Base-by-base conservation (phyloP, 768 basidiomycete genomes). In the Leccinum longicurvipes region DNA sequence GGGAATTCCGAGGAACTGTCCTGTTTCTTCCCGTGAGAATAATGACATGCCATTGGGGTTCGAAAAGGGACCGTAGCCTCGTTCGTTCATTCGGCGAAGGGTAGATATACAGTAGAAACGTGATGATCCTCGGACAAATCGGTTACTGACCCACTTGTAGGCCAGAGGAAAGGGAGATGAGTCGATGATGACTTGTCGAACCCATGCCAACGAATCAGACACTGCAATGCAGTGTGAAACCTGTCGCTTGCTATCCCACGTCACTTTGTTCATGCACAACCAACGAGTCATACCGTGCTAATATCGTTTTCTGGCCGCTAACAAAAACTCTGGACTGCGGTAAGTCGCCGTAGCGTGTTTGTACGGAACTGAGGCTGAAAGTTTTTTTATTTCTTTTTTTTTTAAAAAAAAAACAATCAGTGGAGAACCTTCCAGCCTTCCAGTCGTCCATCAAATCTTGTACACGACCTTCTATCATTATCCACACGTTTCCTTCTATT, bases 181-280 rank as follows among this genome's bases (percentile, higher is more conserved):
- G 34, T 36, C 17, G 17, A 39, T 39, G n/a, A 9, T 36, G 36
- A 19, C 19, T 41, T 19, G n/a, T 39, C n/a, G 36, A 41, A 41
- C 19, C 19, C 19, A 10, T 41, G 19, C 11, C 39, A 10, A 12
- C 3, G 11, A 29, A 29, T 29, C 28, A 31, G 12, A 32, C 14
- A 19, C 19, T 10, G n/a, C 19, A 41, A 11, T 41, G 39, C 39
- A 15, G 42, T 44, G 21, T 15, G 42, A 59, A 46, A 39, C 25
- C 31, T 19, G 44, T 44, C 3, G 12, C 36, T 42, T 29, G 14
- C 8, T 21, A 15, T 59, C 52, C 60, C 67, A 69, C 67, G 66
- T 67, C 57, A 49, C 52, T 46, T 48, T 54, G 56, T 55, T 52
- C 55, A 64, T 69, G 66, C 55, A 31, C 64, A 19, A n/a, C 50